These are phyloP conservation scores for Sclerotinia minor DNA, from an alignment of 2,329 filamentous ascomycete species.

Conservation along the genomic window DNA sequence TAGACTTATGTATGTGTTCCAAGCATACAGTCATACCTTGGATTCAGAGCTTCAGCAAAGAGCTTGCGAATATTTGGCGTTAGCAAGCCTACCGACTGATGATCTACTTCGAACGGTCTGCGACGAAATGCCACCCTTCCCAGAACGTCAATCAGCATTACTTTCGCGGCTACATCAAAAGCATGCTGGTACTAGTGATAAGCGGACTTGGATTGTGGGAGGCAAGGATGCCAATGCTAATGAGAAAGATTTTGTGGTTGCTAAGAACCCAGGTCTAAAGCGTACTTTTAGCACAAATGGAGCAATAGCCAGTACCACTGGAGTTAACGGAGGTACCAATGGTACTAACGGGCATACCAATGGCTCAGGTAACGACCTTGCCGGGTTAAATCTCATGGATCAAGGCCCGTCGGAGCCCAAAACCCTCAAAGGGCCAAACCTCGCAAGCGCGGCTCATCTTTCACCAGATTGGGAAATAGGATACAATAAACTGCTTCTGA, in stretches of 20 bases:
- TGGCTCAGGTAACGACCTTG: slow-evolving; percentile 59
- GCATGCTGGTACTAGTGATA: slow-evolving; percentile 88
- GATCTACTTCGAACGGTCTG: slow-evolving; percentile 90
- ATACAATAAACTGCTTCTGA: slow-evolving; percentile 78
- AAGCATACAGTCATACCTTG: slow-evolving; percentile 87
- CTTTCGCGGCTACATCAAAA: slow-evolving; percentile 93
- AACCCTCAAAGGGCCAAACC: slow-evolving; percentile 69
- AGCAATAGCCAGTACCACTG: slow-evolving; percentile 44
- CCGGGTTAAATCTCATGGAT: slow-evolving; percentile 76
- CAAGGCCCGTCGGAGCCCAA: slow-evolving; percentile 58
- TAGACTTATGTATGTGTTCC: slow-evolving; percentile 86
- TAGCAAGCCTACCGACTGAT: slow-evolving; percentile 84
- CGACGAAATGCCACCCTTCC: slow-evolving; percentile 98
- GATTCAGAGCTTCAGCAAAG: slow-evolving; percentile 95
- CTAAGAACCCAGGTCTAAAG: slow-evolving; percentile 79
- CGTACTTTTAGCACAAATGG: slow-evolving; percentile 73
- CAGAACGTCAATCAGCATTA: slow-evolving; percentile 87
- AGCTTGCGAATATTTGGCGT: slow-evolving; percentile 88
- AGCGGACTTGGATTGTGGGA: slow-evolving; percentile 96
- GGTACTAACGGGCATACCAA: slow-evolving; percentile 54
- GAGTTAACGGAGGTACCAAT: slow-evolving; percentile 49
- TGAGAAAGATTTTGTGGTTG: slow-evolving; percentile 74
- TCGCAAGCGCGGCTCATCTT: slow-evolving; percentile 88
- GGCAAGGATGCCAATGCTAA: slow-evolving; percentile 92
- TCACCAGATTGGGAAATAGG: slow-evolving; percentile 94